phyloP scores from a whole-genome alignment of 495 filamentous ascomycete species.

The Lasiosphaeris hirsuta region DNA sequence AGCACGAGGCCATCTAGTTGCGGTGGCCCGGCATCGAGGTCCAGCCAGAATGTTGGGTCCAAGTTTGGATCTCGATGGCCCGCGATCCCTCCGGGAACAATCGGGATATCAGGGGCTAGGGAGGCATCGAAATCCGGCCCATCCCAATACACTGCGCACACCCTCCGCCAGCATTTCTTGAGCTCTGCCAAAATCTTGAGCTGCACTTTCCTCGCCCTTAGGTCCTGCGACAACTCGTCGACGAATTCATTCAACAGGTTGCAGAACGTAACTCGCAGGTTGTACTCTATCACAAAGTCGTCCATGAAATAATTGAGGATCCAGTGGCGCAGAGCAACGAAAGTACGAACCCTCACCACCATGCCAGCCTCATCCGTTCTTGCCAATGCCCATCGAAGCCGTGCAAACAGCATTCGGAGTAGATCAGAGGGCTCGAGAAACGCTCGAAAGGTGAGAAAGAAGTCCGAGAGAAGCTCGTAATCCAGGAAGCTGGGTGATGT shows the following conservation, averaged over 20 bases:
- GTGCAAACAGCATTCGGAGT: constrained; percentile 75
- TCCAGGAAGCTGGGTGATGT: constrained; percentile 94
- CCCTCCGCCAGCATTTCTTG: constrained; percentile 95
- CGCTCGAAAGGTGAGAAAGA: constrained; percentile 91
- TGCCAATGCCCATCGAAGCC: constrained; percentile 82
- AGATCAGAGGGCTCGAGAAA: constrained; percentile 77
- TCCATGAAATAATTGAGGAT: constrained; percentile 97
- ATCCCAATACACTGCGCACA: constrained; percentile 87
- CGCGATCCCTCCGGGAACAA: constrained; percentile 68
- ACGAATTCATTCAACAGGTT: constrained; percentile 75
- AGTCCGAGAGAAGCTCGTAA: constrained; percentile 96
- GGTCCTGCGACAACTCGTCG: constrained; percentile 44
- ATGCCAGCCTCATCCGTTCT: constrained; percentile 79
- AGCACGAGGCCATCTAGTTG: constrained; percentile 39
- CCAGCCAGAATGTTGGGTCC: constrained; percentile 47
- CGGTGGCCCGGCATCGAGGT: constrained; percentile 35
- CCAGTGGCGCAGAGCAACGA: constrained; percentile 96
- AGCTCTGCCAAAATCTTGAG: constrained; percentile 89
- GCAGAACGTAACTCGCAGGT: constrained; percentile 78
- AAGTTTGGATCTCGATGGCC: constrained; percentile 53
- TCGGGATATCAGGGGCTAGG: constrained; percentile 61
- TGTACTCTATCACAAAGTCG: constrained; percentile 84
- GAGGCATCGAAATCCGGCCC: constrained; percentile 55
- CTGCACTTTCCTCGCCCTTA: constrained; percentile 62
- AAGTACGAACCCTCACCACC: constrained; percentile 90